A percentile compares a stretch with the other conserved stretches of the same genome.
phyloP scores from a whole-genome alignment of 257 asterid genomes.

The Leptodermis oblonga region DNA sequence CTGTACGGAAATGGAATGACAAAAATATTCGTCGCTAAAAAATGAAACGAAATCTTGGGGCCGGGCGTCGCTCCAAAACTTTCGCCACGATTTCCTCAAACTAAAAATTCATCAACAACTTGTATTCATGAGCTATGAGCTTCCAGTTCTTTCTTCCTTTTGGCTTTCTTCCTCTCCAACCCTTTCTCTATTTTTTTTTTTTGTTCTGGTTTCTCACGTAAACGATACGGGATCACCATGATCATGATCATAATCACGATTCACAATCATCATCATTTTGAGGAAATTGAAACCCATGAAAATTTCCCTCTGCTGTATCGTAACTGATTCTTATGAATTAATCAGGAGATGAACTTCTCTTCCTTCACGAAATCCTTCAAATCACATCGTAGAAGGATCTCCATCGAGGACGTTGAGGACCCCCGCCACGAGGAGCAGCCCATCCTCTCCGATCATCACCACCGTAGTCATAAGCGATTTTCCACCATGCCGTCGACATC shows the following conservation, averaged over 20 bases:
- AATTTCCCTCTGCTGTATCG: too few species aligned
- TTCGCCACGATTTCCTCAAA: slow-evolving; percentile 9
- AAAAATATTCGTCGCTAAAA: too few species aligned
- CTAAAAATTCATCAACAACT: neutral
- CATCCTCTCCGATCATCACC: slow-evolving; percentile 38
- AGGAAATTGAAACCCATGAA: too few species aligned
- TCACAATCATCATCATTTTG: too few species aligned
- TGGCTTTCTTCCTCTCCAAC: neutral
- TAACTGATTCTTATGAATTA: too few species aligned
- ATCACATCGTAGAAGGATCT: slow-evolving; percentile 31
- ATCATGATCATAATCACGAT: too few species aligned
- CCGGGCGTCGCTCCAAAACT: neutral
- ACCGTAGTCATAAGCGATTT: slow-evolving; percentile 16
- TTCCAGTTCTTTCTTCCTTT: neutral
- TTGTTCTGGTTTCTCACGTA: neutral
- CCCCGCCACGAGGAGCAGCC: slow-evolving; percentile 41
- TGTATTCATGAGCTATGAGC: neutral
- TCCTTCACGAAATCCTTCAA: slow-evolving; percentile 50
- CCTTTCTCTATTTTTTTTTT: neutral
- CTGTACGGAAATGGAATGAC: too few species aligned
- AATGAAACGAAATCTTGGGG: too few species aligned
- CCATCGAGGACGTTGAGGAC: slow-evolving; percentile 31
- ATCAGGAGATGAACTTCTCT: slow-evolving; percentile 50
- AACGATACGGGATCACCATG: too few species aligned
- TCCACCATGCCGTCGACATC: neutral